Conservation (phyloP, 805 yeast species). For the Brettanomyces nanus region DNA sequence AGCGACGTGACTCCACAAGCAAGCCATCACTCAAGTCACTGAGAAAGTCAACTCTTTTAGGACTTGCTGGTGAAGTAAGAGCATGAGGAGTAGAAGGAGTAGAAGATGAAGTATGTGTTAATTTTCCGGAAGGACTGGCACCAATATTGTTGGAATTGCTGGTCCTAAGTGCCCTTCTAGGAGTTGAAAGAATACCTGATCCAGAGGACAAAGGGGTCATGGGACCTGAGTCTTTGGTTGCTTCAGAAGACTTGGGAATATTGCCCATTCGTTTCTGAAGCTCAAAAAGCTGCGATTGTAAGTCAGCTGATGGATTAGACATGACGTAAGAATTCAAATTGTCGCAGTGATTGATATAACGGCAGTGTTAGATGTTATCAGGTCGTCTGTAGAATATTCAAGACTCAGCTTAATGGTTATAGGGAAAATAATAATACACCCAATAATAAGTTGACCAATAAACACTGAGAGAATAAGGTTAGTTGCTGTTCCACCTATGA, state of each 20-base stretch:
- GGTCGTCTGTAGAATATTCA: no score
- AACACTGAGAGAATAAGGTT: no score
- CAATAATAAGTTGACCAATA: no score
- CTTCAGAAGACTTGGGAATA: background rate
- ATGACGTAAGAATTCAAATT: no score
- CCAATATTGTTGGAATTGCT: background rate
- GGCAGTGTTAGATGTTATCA: background rate
- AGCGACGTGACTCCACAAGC: slow-evolving; percentile 58
- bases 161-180: background rate
- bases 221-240: background rate
- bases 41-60: slow-evolving; percentile 59
- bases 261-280: slow-evolving; percentile 4
- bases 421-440: no score
- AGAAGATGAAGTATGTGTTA: background rate
- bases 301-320: slow-evolving; percentile 1
- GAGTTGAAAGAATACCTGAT: background rate
- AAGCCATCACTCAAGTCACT: slow-evolving; percentile 69
- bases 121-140: background rate
- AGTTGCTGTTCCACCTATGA: no score
- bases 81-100: background rate
- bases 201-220: no score
- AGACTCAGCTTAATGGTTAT: no score
- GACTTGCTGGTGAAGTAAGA: background rate
- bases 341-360: background rate
- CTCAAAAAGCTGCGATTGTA: slow-evolving; percentile 4